A percentile compares a stretch with the other conserved stretches of the same genome.
phyloP scores from a whole-genome alignment of 208 protist genomes.

The Trypanosoma melophagium region DNA sequence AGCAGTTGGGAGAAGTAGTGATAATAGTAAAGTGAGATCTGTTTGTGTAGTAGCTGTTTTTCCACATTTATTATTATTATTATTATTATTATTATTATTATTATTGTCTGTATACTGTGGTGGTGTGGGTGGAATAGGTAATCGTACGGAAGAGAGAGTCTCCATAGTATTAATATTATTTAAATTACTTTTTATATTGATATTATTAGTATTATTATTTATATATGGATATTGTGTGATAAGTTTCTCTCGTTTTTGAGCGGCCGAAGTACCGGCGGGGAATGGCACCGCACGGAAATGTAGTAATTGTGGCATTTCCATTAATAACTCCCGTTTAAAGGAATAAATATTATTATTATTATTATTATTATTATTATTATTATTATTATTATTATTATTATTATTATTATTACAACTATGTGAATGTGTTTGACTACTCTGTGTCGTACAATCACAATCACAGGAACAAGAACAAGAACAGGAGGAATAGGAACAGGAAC shows the following conservation, averaged over 20 bases:
- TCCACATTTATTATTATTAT: neutral
- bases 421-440: no score
- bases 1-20: neutral
- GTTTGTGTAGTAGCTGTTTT: neutral
- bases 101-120: neutral
- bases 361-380: neutral
- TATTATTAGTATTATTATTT: neutral
- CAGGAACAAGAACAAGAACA: neutral
- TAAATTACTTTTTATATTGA: neutral
- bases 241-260: no score
- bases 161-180: neutral
- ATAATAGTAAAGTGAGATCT: neutral
- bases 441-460: no score
- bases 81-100: neutral
- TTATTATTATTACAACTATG: no score
- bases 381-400: no score
- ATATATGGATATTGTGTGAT: neutral
- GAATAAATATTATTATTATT: neutral
- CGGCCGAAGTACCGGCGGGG: neutral
- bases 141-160: neutral
- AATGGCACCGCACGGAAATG: neutral
- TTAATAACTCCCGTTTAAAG: slow-evolving; percentile 6
- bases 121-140: neutral
- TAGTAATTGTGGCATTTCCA: slow-evolving; percentile 15
- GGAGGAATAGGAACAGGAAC: neutral